Evolutionary conservation across 352 stramenopile species (phyloP).

Genomic region (Globisporangium mamillatum): DNA sequence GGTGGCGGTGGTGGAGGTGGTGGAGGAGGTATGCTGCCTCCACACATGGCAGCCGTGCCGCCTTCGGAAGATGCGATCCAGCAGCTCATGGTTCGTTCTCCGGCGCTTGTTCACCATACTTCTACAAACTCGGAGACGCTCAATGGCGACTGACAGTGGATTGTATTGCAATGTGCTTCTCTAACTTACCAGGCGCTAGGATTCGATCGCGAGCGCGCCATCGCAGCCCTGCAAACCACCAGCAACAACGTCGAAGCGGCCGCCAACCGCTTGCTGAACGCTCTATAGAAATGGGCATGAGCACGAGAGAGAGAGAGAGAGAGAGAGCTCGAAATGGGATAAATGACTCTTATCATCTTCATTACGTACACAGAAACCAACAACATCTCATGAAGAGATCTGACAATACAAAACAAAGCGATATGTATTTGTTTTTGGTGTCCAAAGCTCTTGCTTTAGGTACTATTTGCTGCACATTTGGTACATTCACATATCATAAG

Average conservation of each 20-base stretch:
- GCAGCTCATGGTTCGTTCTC: slow-evolving; percentile 61
- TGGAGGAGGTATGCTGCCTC: slow-evolving; percentile 49
- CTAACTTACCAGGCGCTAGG: slow-evolving; percentile 41
- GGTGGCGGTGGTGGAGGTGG: slow-evolving; percentile 31
- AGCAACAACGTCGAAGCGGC: slow-evolving; percentile 88
- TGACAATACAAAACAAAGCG: neutral
- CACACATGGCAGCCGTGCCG: slow-evolving; percentile 56
- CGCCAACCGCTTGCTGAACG: slow-evolving; percentile 81
- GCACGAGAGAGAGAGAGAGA: neutral
- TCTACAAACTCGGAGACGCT: neutral
- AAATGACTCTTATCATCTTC: neutral
- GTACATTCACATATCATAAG: slow-evolving; percentile 8
- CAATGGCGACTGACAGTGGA: neutral
- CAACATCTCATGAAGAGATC: neutral
- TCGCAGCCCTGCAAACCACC: slow-evolving; percentile 67
- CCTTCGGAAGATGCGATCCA: slow-evolving; percentile 75
- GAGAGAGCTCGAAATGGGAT: neutral
- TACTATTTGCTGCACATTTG: neutral
- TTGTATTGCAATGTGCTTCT: neutral
- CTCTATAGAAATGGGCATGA: slow-evolving; percentile 27
- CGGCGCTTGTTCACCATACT: neutral
- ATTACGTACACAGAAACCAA: neutral
- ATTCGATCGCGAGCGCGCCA: slow-evolving; percentile 66
- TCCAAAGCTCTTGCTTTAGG: neutral
- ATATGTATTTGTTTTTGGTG: neutral